Percentiles rank a stretch among this genome's conserved stretches.
phyloP scores from a whole-genome alignment of 139 green algal species.

The Zygnema circumcarinatum region DNA sequence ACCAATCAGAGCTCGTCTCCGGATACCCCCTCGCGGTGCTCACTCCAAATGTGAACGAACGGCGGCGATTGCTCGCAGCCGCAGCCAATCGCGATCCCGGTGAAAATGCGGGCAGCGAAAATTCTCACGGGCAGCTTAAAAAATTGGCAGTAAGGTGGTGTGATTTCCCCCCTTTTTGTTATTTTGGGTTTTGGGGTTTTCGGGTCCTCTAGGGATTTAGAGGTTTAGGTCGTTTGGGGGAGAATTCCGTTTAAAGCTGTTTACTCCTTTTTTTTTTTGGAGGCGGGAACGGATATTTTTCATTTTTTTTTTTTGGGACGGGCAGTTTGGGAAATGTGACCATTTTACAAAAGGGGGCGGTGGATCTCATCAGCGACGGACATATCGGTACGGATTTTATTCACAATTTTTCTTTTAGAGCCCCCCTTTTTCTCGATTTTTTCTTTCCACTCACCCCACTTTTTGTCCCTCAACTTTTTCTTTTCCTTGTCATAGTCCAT shows the following conservation, averaged over 20 bases:
- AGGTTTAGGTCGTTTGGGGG: too few species aligned
- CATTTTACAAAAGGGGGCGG: slow-evolving; percentile 56
- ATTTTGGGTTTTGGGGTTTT: too few species aligned
- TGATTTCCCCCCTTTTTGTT: too few species aligned
- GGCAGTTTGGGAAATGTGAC: slow-evolving; percentile 52
- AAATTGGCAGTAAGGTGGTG: not conserved
- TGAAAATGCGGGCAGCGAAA: not conserved
- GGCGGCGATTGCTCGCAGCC: slow-evolving; percentile 1
- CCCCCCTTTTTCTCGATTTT: too few species aligned
- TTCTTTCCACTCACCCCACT: too few species aligned
- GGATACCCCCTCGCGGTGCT: slow-evolving; percentile 52
- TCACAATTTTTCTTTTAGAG: slow-evolving; percentile 13
- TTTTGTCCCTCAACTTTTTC: too few species aligned
- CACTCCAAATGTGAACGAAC: slow-evolving; percentile 58
- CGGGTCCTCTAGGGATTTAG: too few species aligned
- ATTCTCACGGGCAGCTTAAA: not conserved
- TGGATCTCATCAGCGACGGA: slow-evolving; percentile 56
- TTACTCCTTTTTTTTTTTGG: too few species aligned
- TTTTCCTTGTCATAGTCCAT: too few species aligned
- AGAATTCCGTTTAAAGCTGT: too few species aligned
- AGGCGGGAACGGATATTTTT: too few species aligned
- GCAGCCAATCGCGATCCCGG: not conserved
- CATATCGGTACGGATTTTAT: slow-evolving; percentile 21
- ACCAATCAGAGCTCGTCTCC: slow-evolving; percentile 26
- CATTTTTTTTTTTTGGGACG: too few species aligned